These are phyloP conservation scores for Globisporangium uncinulatum DNA, from an alignment of 352 stramenopile genomes.

Conservation along the genomic window DNA sequence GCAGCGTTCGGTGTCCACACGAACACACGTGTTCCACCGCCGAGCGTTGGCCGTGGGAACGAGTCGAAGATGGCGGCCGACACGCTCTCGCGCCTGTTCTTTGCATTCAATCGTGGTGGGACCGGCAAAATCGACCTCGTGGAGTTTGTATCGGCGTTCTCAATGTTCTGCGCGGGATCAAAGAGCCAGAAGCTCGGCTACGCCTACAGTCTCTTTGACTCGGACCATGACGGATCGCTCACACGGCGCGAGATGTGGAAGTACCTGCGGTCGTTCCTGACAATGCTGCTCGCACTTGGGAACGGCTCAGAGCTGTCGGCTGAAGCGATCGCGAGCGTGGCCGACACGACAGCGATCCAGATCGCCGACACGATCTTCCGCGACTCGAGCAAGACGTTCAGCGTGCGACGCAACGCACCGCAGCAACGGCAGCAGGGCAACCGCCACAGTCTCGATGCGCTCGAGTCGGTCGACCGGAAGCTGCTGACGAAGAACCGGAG, in stretches of 20 bases:
- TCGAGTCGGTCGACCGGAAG: slow-evolving; percentile 34
- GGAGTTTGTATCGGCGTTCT: slow-evolving; percentile 93
- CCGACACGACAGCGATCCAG: slow-evolving; percentile 72
- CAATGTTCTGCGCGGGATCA: slow-evolving; percentile 91
- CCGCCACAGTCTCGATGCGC: slow-evolving; percentile 57
- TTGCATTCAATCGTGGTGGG: slow-evolving; percentile 80
- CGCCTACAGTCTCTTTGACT: slow-evolving; percentile 88
- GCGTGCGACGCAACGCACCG: slow-evolving; percentile 26
- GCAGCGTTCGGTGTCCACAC: slow-evolving; percentile 56
- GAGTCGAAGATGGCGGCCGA: slow-evolving; percentile 76
- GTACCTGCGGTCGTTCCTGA: slow-evolving; percentile 93
- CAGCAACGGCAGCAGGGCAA: slow-evolving; percentile 24
- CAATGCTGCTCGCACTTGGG: slow-evolving; percentile 91
- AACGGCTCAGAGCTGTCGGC: slow-evolving; percentile 82
- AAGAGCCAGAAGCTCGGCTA: slow-evolving; percentile 95
- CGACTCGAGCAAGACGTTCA: slow-evolving; percentile 78
- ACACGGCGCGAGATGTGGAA: slow-evolving; percentile 89
- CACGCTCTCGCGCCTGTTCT: slow-evolving; percentile 71
- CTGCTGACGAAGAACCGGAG: slow-evolving; percentile 26
- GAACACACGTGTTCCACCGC: slow-evolving; percentile 49
- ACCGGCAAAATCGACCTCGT: slow-evolving; percentile 81
- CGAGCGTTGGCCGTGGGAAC: slow-evolving; percentile 58
- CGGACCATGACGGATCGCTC: slow-evolving; percentile 86
- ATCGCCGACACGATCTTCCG: slow-evolving; percentile 83
- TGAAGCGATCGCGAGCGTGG: slow-evolving; percentile 75